Evolutionary conservation across 139 green algal genomes (phyloP).

Genomic region (Tetraselmis chui): DNA sequence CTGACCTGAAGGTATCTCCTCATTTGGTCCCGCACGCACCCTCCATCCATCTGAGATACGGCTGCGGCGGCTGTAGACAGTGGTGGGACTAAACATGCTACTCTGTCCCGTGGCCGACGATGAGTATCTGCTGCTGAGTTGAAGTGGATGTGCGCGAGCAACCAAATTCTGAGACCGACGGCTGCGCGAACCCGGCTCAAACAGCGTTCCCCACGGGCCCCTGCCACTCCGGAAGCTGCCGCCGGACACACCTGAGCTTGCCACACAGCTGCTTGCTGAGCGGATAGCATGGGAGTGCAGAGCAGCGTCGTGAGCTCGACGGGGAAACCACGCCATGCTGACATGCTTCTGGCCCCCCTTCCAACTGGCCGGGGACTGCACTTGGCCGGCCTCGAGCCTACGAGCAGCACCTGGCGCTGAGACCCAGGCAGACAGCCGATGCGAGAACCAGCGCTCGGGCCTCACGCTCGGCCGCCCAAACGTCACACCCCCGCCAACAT

Average conservation of each 20-base stretch:
- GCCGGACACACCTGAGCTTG: background rate
- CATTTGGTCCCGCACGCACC: background rate
- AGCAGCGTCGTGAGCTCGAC: background rate
- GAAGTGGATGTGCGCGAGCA: background rate
- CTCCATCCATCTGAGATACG: background rate
- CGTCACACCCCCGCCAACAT: background rate
- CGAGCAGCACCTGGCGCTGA: background rate
- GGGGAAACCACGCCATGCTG: background rate
- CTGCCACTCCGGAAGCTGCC: background rate
- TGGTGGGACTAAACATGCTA: background rate
- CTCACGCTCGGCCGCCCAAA: background rate
- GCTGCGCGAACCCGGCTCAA: background rate
- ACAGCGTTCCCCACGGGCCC: background rate
- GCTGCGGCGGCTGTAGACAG: background rate
- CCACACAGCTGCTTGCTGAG: background rate
- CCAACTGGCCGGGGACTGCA: background rate
- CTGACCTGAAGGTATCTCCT: no score
- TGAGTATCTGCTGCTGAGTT: background rate
- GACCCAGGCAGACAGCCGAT: background rate
- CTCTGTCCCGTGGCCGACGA: background rate
- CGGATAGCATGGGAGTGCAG: background rate
- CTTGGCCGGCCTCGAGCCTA: background rate
- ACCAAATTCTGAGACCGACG: background rate
- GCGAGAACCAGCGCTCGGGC: background rate
- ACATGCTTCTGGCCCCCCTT: background rate